Base-by-base conservation (phyloP, 345 rosid genomes). In the Gossypioides kirkii region DNA sequence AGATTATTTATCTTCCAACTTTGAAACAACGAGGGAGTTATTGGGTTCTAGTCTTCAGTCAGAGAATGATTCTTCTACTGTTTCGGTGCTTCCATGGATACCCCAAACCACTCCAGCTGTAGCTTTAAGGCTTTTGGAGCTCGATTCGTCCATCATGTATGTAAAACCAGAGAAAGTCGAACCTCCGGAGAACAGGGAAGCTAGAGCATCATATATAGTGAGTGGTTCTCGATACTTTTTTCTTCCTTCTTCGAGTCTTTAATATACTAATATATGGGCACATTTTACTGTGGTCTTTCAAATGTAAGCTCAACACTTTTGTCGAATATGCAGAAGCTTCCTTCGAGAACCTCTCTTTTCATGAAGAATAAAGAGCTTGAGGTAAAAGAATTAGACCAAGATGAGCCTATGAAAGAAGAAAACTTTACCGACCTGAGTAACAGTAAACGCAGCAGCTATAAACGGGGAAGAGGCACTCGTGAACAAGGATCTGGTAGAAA, bases 51-150 rank as follows among this genome's bases (percentile, higher is more conserved):
- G 71, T 55, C 18, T 52, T 61, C 47, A 47, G 10, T 61, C 78
- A 22, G 75, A 63, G 66, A 46, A 64, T 74, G 63, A 77, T 71
- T 74, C 50, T 10, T 46, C 54, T 64, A 62, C 76, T 69, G 82
- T 79, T 76, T 73, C 85, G 59, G 84, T 91, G 38, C 91, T 96
- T 61, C 96, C 99, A n/a, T 96, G 99, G 99, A 83, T 93, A 77
- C 99, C 99, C 20, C 85, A 80, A 82, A 89, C 98, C 36, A 80
- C 85, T 69, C 84, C 95, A 59, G 99, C 98, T 38, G 90, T 87
- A 64, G 94, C 95, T 80, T 70, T 91, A 76, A 90, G 99, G 84
- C 93, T 96, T 80, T 81, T 85, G 47, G 97, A 90, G 77, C 85
- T 96, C 32, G 98, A 93, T 75, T 75, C 85, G 14, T 89, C 89